Evolutionary conservation across 768 basidiomycete genomes (phyloP), one percentile per base, ranked within the genome.

Genomic region (Gautieria morchelliformis): DNA sequence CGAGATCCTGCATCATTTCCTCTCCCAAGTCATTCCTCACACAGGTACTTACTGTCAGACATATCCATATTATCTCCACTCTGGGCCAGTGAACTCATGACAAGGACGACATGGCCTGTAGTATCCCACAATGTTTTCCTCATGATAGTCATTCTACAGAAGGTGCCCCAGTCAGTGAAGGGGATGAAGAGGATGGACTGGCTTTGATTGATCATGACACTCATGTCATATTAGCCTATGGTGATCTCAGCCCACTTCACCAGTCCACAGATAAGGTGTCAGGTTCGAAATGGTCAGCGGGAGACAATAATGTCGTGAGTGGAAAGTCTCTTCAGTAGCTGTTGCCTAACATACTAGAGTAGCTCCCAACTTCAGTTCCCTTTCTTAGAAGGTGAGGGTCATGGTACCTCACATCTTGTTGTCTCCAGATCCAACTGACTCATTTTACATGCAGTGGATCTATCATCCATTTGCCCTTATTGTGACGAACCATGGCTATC

Each of bases 391-490:
- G 39, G 47, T 11, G 37, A 37, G 4, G 32, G 10, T 10, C 1
- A 47, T 4, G 56, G 56, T 57, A 50, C 15, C 2, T 4, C 10
- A 37, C 35, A 5, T 37, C 14, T n/a, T 37, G 19, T 14, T 52
- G 12, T 27, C 12, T 24, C 9, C 35, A 14, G 35, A 37, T 37
- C 35, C 35, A 19, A 19, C 15, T 56, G 14, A 17, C 54, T 35
- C 6, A 52, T 52, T 37, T 12, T 2, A 37, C 8, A 40, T n/a
- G 42, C 54, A 57, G 70, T 75, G 6, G 88, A 92, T 62, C 88
- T 88, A 11, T 74, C 72, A 6, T 83, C 75, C 1, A 70, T 91
- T 2, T 93, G 90, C 64, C 89, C 90, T 0, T 93, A 85, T 67
- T 93, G 90, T 61, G 90, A 93, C 62, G 77, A 79, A 19, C 77